Evolutionary conservation across 106 monocot genomes (phyloP).

Genomic region (Dendrobium officinale): DNA sequence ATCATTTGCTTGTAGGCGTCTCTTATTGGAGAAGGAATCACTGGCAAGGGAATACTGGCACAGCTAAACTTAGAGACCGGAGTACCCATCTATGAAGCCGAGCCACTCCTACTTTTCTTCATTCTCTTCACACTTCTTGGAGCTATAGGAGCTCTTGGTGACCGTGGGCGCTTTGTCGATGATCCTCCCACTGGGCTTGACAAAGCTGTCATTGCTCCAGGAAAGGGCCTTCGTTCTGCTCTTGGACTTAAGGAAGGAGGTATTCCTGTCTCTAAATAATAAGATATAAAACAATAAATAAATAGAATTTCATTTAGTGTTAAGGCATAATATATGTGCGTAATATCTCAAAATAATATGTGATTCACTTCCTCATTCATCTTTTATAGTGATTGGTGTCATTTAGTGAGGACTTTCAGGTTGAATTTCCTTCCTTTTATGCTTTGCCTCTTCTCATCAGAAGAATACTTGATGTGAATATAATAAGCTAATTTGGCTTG

Average conservation of each 20-base stretch:
- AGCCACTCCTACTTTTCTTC: conserved; percentile 96
- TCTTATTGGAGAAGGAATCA: conserved; percentile 78
- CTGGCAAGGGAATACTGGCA: conserved; percentile 90
- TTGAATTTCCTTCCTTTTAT: too few relatives aligned
- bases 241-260: conserved; percentile 84
- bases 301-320: too few relatives aligned
- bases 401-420: too few relatives aligned
- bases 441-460: too few relatives aligned
- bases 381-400: too few relatives aligned
- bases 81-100: conserved; percentile 95
- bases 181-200: conserved; percentile 63
- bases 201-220: conserved; percentile 80
- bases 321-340: too few relatives aligned
- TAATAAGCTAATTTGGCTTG: too few relatives aligned
- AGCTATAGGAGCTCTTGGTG: conserved; percentile 96
- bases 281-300: too few relatives aligned
- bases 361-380: too few relatives aligned
- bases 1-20: conserved; percentile 44
- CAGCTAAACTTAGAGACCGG: conserved; percentile 92
- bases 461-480: too few relatives aligned
- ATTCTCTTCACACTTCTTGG: conserved; percentile 98
- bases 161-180: conserved; percentile 74
- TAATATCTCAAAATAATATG: too few relatives aligned
- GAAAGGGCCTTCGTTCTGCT: conserved; percentile 70
- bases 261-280: conserved; percentile 6